Base-by-base conservation (phyloP, 352 stramenopile species). In the Halophytophthora batemanensis region DNA sequence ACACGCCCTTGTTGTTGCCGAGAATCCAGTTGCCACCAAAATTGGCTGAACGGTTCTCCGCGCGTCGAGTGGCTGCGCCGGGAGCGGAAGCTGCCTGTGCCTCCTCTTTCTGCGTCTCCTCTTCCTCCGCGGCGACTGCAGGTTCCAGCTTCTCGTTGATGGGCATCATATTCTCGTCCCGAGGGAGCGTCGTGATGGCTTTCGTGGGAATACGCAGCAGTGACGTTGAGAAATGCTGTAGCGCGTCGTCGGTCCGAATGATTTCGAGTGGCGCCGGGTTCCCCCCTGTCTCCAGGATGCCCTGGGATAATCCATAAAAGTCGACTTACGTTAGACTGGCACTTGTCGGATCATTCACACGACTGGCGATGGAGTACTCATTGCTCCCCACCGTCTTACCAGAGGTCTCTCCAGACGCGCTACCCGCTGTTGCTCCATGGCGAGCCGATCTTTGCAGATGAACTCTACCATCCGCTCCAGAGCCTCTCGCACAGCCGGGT, bases 1-100 rank as follows among this genome's bases (percentile, higher is more conserved):
- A 90, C 37, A 89, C 66, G 3, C 80, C 81, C 42, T 90, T 90
- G 29, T 90, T 64, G 15, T 74, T 74, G n/a, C 83, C 83, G 28
- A 94, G 51, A 39, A 94, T 89, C 83, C 83, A 94, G 40, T 82
- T 86, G 18, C 77, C 76, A 0, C 81, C 83, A 50, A 76, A 90
- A n/a, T 71, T 65, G 7, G 54, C 29, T 2, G 59, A 18, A 5
- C 50, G 55, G 4, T 68, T 59, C 12, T 57, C 47, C 2, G 28
- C 35, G 6, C 44, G 45, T 22, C 61, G 19, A 18, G 59, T 38
- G 42, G 39, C 29, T 8, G 44, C 40, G 38, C 51, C 19, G 13
- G 54, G 15, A 11, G 39, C 35, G 37, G 6, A 31, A 6, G 17
- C 2, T 12, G 19, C 41, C 5, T 14, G 28, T 19, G 5, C 2